Conservation (phyloP, 768 basidiomycete species). For the Lactarius trivialis region DNA sequence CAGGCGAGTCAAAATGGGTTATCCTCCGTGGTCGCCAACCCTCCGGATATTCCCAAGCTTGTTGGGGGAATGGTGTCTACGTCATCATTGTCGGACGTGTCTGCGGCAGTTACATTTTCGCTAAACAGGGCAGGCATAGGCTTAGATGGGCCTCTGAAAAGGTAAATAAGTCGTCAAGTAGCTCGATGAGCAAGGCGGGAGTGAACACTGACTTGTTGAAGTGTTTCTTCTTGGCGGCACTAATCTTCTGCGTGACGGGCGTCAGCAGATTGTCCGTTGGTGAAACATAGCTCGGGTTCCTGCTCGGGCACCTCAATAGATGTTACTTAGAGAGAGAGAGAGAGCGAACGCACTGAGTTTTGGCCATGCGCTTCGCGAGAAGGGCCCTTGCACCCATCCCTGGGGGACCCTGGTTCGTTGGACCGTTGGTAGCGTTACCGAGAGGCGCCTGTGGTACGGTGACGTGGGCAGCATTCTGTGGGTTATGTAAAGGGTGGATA, state of each 20-base stretch:
- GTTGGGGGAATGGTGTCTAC: slow-evolving; percentile 37
- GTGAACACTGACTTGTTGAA: slow-evolving; percentile 67
- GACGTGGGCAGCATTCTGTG: slow-evolving; percentile 69
- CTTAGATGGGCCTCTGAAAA: slow-evolving; percentile 45
- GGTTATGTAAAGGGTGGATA: slow-evolving; percentile 83
- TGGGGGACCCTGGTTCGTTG: slow-evolving; percentile 44
- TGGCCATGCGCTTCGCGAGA: slow-evolving; percentile 89
- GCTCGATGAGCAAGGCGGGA: slow-evolving; percentile 1
- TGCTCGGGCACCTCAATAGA: slow-evolving; percentile 29
- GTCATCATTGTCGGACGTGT: slow-evolving; percentile 31
- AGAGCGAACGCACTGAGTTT: slow-evolving; percentile 60
- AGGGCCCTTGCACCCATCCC: slow-evolving; percentile 89
- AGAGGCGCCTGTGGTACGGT: slow-evolving; percentile 76
- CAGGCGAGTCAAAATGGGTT: slow-evolving; percentile 55
- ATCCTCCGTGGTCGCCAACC: slow-evolving; percentile 45
- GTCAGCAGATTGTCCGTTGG: slow-evolving; percentile 96
- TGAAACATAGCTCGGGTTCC: slow-evolving; percentile 84
- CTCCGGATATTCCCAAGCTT: slow-evolving; percentile 29
- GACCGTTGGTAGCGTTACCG: slow-evolving; percentile 53
- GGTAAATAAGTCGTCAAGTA: not conserved
- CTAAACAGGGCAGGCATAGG: slow-evolving; percentile 56
- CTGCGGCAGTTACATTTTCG: slow-evolving; percentile 31
- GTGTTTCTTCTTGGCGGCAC: slow-evolving; percentile 86
- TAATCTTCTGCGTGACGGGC: slow-evolving; percentile 88
- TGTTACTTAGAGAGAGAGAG: not conserved